Conservation (phyloP, 305 asterid species). For the Fraxinus velutina region DNA sequence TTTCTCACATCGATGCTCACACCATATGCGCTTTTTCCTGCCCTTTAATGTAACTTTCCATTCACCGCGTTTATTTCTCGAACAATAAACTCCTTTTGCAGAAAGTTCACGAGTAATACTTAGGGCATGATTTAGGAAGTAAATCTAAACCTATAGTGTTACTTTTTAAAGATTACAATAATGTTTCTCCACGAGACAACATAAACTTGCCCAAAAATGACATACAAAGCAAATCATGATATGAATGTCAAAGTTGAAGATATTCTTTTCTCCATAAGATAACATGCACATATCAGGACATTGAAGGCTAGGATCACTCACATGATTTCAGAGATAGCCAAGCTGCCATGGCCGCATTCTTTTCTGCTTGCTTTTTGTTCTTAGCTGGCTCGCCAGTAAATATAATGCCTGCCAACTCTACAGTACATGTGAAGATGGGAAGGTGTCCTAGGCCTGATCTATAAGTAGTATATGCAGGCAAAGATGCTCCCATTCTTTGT, state of each 20-base stretch:
- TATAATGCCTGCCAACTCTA: slow-evolving; percentile 48
- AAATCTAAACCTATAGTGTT: not conserved
- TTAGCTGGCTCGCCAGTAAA: slow-evolving; percentile 56
- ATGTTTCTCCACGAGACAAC: not conserved
- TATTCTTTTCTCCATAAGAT: not conserved
- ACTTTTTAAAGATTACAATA: not conserved
- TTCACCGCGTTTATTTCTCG: not conserved
- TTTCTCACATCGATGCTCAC: not conserved
- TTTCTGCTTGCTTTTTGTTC: slow-evolving; percentile 59
- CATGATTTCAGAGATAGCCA: slow-evolving; percentile 54
- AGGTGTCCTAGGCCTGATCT: slow-evolving; percentile 54
- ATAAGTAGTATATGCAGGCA: slow-evolving; percentile 42
- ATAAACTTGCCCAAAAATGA: not conserved
- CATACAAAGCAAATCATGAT: not conserved
- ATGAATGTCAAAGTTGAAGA: not conserved
- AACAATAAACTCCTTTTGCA: not conserved
- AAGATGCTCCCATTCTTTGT: slow-evolving; percentile 52
- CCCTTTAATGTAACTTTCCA: not conserved
- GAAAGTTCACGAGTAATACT: not conserved
- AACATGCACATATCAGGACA: slow-evolving; percentile 14
- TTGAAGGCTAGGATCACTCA: slow-evolving; percentile 25
- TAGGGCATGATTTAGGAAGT: not conserved
- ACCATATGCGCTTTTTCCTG: not conserved
- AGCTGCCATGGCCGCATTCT: slow-evolving; percentile 60
- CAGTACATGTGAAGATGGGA: slow-evolving; percentile 52